Evolutionary conservation across 495 filamentous ascomycete species (phyloP).

Genomic region (Aspergillus sparsus): DNA sequence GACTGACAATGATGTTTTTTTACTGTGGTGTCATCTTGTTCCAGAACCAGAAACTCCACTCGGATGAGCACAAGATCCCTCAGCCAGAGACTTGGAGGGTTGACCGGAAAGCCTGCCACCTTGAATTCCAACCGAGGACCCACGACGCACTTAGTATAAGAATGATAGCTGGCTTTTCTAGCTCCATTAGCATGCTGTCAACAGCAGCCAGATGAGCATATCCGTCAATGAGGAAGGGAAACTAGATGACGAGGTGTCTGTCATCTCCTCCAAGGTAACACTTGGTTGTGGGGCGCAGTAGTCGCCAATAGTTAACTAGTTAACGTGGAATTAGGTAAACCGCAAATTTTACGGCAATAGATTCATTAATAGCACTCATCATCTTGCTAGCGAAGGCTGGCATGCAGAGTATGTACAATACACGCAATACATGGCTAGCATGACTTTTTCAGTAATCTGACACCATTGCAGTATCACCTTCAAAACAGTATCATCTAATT

Average conservation of each 20-base stretch:
- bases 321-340: not conserved
- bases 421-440: not conserved
- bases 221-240: conserved; percentile 9
- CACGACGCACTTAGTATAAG: no score
- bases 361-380: not conserved
- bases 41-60: conserved; percentile 8
- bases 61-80: conserved; percentile 11
- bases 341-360: conserved; percentile 7
- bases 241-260: conserved; percentile 12
- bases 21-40: conserved; percentile 12
- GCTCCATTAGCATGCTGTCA: conserved; percentile 8
- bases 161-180: not conserved
- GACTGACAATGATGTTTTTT: no score
- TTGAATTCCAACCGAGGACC: not conserved
- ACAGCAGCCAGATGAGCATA: not conserved
- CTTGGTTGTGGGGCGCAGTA: not conserved
- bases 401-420: conserved; percentile 6
- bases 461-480: conserved; percentile 11
- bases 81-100: conserved; percentile 1
- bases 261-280: conserved; percentile 8
- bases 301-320: not conserved
- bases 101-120: conserved; percentile 14
- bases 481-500: conserved; percentile 8
- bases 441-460: not conserved
- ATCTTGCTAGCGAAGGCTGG: conserved; percentile 14